Evolutionary conservation across 768 basidiomycete genomes (phyloP), one percentile per base, ranked within the genome.

Genomic region (Amanita phalloides): DNA sequence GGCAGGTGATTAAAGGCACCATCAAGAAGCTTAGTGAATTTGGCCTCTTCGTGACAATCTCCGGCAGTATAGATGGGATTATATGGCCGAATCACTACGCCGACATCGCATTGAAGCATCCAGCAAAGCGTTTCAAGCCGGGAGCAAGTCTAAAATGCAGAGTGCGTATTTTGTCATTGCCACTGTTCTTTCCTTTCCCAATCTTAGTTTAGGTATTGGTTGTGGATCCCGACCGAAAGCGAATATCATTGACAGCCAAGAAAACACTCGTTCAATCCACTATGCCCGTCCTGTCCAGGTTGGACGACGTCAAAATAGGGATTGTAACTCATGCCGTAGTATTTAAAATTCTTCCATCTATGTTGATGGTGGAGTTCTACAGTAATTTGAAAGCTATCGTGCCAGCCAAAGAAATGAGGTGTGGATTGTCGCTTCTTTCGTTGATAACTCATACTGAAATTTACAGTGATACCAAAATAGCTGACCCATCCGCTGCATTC

Each of bases 61-160:
- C 86, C 4, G 91, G 90, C 4, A 89, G 78, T 54, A 82, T 97
- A 30, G 91, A 96, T 61, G 96, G 90, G 26, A 85, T 96, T 25
- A 75, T 97, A 20, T 96, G 90, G 88, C 93, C 94, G 0, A 79
- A 82, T 55, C 96, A 98, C 63, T 96, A 89, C 63, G 92, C 96
- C 9, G 96, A 99, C 64, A 93, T 98, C 60, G 64, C 71, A n/a
- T 75, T 98, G 58, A 96, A 93, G 62, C 88, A 97, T 63, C 95
- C 95, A 8, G 82, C 90, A 39, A 90, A 84, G 68, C 78, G 85
- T 54, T 99, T 96, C 72, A 93, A 90, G 61, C 70, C 76, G 20
- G 94, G 93, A 23, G 74, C 76, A 3, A 77, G 63, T 48, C 86
- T 97, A 65, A 95, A 88, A 69, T 93, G 90, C 58, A 72, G 90